These are phyloP conservation scores for Clonostachys rhizophaga DNA, from an alignment of 2,329 filamentous ascomycete species.

Conservation along the genomic window DNA sequence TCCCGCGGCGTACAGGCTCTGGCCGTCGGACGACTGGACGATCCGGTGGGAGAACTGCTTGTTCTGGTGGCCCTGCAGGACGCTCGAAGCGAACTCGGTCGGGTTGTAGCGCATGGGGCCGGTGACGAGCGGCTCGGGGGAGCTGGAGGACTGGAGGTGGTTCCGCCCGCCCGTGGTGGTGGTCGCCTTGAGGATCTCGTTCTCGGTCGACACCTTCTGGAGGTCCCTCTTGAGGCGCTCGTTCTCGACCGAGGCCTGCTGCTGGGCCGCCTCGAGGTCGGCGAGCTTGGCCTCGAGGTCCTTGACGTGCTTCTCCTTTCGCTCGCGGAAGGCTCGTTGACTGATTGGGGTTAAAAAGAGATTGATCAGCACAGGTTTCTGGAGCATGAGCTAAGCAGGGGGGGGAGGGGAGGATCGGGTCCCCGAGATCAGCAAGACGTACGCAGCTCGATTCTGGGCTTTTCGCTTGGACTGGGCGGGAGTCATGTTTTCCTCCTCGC, in stretches of 20 bases:
- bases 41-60: conserved; percentile 64
- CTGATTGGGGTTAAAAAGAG: conserved; percentile 36
- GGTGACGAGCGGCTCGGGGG: conserved; percentile 45
- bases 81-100: conserved; percentile 64
- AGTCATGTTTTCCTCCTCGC: conserved; percentile 52
- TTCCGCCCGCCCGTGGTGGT: conserved; percentile 27
- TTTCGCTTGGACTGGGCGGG: conserved; percentile 55
- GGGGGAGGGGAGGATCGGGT: conserved; percentile 57
- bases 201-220: conserved; percentile 57
- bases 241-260: conserved; percentile 74
- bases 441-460: conserved; percentile 59
- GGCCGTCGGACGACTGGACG: conserved; percentile 59
- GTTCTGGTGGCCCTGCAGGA: conserved; percentile 57
- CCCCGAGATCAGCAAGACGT: conserved; percentile 41
- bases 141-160: conserved; percentile 16
- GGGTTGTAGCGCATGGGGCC: conserved; percentile 70
- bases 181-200: conserved; percentile 85
- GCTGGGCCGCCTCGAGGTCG: conserved; percentile 68
- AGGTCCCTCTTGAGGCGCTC: conserved; percentile 3
- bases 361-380: conserved; percentile 22
- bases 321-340: conserved; percentile 92
- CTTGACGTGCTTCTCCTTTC: conserved; percentile 91
- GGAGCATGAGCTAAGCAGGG: conserved; percentile 20
- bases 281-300: conserved; percentile 86
- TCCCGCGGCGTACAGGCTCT: conserved; percentile 66